Percentiles rank a stretch among this genome's conserved stretches.
Conservation (phyloP, 2,329 filamentous ascomycete species). For the Aspergillus tanneri region DNA sequence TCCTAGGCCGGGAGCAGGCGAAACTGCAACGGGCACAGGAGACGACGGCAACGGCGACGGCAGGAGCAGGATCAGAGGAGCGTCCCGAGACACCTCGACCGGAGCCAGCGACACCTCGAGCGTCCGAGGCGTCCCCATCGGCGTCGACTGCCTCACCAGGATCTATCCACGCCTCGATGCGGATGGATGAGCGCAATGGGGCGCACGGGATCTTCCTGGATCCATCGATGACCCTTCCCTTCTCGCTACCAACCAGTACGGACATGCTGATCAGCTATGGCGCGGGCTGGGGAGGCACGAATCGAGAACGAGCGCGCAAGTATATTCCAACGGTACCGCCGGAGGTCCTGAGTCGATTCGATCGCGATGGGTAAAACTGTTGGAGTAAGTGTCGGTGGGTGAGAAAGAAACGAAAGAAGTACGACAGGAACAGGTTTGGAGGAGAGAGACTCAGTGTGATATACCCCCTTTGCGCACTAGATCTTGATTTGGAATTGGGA, state of each 20-base stretch:
- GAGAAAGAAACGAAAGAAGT: not conserved
- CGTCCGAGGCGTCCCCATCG: slow-evolving; percentile 16
- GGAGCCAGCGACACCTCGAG: slow-evolving; percentile 13
- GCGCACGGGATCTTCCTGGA: slow-evolving; percentile 66
- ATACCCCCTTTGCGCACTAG: slow-evolving; percentile 6
- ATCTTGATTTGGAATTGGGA: slow-evolving; percentile 1
- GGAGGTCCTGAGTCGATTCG: slow-evolving; percentile 87
- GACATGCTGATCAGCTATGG: slow-evolving; percentile 97
- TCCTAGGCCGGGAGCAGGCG: slow-evolving; percentile 46
- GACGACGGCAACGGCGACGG: slow-evolving; percentile 19
- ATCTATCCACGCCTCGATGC: slow-evolving; percentile 25
- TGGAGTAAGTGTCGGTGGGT: no score
- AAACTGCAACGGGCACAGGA: slow-evolving; percentile 32
- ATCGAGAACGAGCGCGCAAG: slow-evolving; percentile 86
- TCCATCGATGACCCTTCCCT: slow-evolving; percentile 87
- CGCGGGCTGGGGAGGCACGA: slow-evolving; percentile 88
- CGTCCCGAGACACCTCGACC: slow-evolving; percentile 33
- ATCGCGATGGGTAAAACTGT: slow-evolving; percentile 46
- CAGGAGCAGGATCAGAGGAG: slow-evolving; percentile 16
- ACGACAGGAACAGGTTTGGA: no score
- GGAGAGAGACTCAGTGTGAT: slow-evolving; percentile 8
- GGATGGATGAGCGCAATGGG: slow-evolving; percentile 29
- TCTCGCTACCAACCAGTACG: slow-evolving; percentile 90
- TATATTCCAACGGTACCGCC: slow-evolving; percentile 94
- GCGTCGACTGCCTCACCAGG: slow-evolving; percentile 23